Evolutionary conservation across 2,329 filamentous ascomycete genomes (phyloP).

Genomic region (Didymellaceae sp.): DNA sequence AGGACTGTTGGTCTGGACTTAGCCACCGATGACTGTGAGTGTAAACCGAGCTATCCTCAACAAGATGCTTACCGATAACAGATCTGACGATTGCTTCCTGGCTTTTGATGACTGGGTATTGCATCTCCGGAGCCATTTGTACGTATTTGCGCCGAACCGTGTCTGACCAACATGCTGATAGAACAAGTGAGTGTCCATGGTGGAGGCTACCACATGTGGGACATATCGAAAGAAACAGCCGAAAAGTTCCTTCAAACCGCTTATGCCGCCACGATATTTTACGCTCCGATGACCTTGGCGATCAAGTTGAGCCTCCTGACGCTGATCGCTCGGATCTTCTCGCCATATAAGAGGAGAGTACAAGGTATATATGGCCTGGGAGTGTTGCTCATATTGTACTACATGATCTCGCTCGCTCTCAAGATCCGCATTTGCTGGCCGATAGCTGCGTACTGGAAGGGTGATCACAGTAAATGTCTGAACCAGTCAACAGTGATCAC

Average conservation of each 20-base stretch:
- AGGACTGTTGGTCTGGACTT: slow-evolving; percentile 9
- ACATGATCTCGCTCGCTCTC: slow-evolving; percentile 7
- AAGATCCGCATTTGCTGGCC: slow-evolving; percentile 24
- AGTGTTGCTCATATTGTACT: slow-evolving; percentile 15
- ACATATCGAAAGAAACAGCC: slow-evolving; percentile 2
- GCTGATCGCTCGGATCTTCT: slow-evolving; percentile 33
- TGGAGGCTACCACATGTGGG: slow-evolving; percentile 22
- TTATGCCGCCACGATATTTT: slow-evolving; percentile 24
- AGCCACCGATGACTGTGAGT: slow-evolving; percentile 21
- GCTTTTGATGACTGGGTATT: slow-evolving; percentile 18
- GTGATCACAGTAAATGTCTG: slow-evolving; percentile 34
- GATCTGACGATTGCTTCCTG: slow-evolving; percentile 15
- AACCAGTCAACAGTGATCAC: slow-evolving; percentile 44
- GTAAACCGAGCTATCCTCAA: not conserved
- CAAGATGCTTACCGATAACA: not conserved
- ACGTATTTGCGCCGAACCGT: not conserved
- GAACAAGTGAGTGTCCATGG: slow-evolving; percentile 14
- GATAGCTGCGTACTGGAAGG: slow-evolving; percentile 29
- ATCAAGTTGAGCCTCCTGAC: slow-evolving; percentile 35
- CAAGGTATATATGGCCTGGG: slow-evolving; percentile 24
- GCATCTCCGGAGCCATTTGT: slow-evolving; percentile 11
- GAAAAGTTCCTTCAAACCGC: slow-evolving; percentile 13
- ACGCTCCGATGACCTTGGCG: slow-evolving; percentile 25
- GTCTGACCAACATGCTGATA: not conserved
- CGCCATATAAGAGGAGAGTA: slow-evolving; percentile 18